Conservation (phyloP, 805 yeast genomes). For the Pichia nakasei region DNA sequence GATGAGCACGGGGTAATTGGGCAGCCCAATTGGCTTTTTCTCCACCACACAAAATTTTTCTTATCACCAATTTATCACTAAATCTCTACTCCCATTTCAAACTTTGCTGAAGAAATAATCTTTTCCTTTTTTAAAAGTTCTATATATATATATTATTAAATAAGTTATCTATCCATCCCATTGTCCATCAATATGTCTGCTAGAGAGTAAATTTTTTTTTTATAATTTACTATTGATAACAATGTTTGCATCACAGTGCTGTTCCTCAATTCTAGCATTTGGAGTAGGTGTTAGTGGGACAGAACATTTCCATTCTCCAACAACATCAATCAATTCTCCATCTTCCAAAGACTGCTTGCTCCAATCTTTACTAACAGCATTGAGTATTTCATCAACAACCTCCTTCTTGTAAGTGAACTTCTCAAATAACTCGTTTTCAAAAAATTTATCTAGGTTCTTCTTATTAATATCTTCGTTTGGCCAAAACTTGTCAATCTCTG, state of each 20-base stretch:
- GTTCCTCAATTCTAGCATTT: slow-evolving; percentile 32
- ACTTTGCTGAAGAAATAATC: not conserved
- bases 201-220: not conserved
- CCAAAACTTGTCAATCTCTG: slow-evolving; percentile 7
- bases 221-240: slow-evolving; percentile 5
- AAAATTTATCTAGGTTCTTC: slow-evolving; percentile 8
- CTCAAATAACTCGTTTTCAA: slow-evolving; percentile 13
- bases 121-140: no score
- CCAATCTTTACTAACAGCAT: slow-evolving; percentile 13
- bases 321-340: slow-evolving; percentile 37
- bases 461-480: slow-evolving; percentile 7
- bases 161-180: no score
- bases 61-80: no score
- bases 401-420: slow-evolving; percentile 15
- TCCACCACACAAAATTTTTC: no score
- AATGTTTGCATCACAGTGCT: slow-evolving; percentile 18
- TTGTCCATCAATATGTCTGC: not conserved
- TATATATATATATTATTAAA: no score
- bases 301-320: slow-evolving; percentile 48
- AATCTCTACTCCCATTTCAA: no score
- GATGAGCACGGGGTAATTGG: no score
- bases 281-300: slow-evolving; percentile 55
- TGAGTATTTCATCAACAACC: slow-evolving; percentile 11
- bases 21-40: no score
- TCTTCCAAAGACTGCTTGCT: slow-evolving; percentile 4